phyloP scores from a whole-genome alignment of 2,329 filamentous ascomycete species.

The Hirsutella rhossiliensis region DNA sequence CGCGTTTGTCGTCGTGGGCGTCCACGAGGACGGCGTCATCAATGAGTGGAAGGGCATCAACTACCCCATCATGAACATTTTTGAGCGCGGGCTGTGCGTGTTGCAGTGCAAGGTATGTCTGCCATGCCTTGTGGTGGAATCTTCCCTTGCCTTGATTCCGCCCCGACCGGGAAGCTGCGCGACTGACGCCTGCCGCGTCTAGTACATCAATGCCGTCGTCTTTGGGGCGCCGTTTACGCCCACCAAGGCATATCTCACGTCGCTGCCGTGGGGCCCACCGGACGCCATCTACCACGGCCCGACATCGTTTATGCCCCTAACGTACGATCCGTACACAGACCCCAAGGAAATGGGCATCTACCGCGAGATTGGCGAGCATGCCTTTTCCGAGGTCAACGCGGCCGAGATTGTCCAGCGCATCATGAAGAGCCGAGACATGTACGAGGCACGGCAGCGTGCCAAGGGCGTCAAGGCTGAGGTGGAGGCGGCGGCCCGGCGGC shows the following conservation, averaged over 20 bases:
- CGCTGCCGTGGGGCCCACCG: slow-evolving; percentile 62
- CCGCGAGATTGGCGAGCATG: slow-evolving; percentile 61
- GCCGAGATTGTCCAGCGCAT: slow-evolving; percentile 87
- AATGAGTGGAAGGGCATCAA: slow-evolving; percentile 96
- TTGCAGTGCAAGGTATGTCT: slow-evolving; percentile 74
- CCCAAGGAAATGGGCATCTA: slow-evolving; percentile 80
- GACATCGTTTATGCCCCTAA: slow-evolving; percentile 75
- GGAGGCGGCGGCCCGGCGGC: slow-evolving; percentile 53
- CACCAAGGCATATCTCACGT: slow-evolving; percentile 62
- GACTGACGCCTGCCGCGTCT: background rate
- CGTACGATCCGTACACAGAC: slow-evolving; percentile 69
- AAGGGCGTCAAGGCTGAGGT: slow-evolving; percentile 79
- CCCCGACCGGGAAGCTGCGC: no score
- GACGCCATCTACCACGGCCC: slow-evolving; percentile 91
- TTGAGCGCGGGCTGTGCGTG: slow-evolving; percentile 89
- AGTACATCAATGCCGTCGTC: slow-evolving; percentile 80
- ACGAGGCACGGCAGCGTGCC: slow-evolving; percentile 80
- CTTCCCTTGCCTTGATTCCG: no score
- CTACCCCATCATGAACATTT: slow-evolving; percentile 99
- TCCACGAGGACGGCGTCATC: slow-evolving; percentile 91
- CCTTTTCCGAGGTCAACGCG: slow-evolving; percentile 80
- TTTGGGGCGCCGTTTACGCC: slow-evolving; percentile 87
- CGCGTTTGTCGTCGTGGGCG: slow-evolving; percentile 79
- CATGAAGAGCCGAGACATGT: slow-evolving; percentile 71
- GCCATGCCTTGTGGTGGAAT: background rate